A percentile compares a stretch with the other conserved stretches of the same genome.
These are phyloP conservation scores for Lecanicillium sp. DNA, from an alignment of 2,329 filamentous ascomycete species.

Conservation along the genomic window DNA sequence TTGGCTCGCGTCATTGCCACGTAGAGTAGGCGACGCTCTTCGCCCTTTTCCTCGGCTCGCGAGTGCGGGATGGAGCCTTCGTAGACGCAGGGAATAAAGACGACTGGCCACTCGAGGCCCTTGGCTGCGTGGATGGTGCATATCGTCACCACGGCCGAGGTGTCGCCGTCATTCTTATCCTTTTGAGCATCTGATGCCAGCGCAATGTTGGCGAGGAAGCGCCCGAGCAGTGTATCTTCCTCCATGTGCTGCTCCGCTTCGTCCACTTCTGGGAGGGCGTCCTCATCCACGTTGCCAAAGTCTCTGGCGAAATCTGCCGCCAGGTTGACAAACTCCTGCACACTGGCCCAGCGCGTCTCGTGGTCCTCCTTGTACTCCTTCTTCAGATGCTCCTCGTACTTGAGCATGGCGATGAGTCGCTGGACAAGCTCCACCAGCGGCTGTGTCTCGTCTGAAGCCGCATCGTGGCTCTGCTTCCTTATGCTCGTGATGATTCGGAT, in stretches of 20 bases:
- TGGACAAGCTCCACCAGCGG: conserved; percentile 45
- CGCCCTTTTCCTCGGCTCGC: conserved; percentile 75
- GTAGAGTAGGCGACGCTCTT: conserved; percentile 84
- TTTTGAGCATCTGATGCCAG: conserved; percentile 74
- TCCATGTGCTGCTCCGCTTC: conserved; percentile 64
- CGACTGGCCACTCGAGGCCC: conserved; percentile 91
- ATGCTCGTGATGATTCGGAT: conserved; percentile 36
- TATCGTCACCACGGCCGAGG: conserved; percentile 68
- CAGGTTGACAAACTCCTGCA: conserved; percentile 79
- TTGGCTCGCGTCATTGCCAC: conserved; percentile 96
- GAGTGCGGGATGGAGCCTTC: conserved; percentile 87
- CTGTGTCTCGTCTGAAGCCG: conserved; percentile 23
- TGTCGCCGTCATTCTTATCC: conserved; percentile 50
- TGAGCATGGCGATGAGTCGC: conserved; percentile 56
- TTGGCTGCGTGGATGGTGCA: conserved; percentile 97
- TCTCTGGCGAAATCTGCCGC: conserved; percentile 62
- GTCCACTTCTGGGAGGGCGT: conserved; percentile 61
- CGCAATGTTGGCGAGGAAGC: conserved; percentile 84
- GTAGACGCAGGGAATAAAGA: conserved; percentile 88
- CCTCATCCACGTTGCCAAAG: conserved; percentile 40
- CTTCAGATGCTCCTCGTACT: conserved; percentile 68
- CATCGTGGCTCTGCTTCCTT: conserved; percentile 24
- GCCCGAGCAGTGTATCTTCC: conserved; percentile 52
- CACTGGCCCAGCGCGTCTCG: conserved; percentile 78
- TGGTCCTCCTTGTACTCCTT: conserved; percentile 66